Evolutionary conservation across 371 early-diverging fungal genomes (phyloP).

Genomic region (Actinomucor elegans): DNA sequence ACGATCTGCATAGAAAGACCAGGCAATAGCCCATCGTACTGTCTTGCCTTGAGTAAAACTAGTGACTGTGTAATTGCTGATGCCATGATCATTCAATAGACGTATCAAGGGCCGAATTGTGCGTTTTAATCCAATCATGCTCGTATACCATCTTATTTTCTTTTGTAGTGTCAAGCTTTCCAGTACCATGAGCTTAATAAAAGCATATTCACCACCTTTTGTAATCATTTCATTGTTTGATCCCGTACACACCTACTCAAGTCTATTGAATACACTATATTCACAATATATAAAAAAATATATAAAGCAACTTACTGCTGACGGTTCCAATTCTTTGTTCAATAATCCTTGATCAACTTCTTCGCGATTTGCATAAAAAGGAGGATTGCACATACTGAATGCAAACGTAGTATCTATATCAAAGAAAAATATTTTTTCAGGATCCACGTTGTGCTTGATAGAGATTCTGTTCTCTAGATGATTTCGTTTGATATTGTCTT

Average conservation of each 20-base stretch:
- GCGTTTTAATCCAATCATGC: slow-evolving; percentile 59
- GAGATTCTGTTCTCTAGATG: slow-evolving; percentile 41
- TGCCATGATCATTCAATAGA: slow-evolving; percentile 34
- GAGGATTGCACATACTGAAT: slow-evolving; percentile 78
- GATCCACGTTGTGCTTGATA: slow-evolving; percentile 35
- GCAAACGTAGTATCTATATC: slow-evolving; percentile 26
- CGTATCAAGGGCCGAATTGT: slow-evolving; percentile 42
- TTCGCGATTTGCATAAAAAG: slow-evolving; percentile 57
- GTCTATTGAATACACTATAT: background rate
- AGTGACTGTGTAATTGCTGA: slow-evolving; percentile 46
- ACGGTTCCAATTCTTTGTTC: slow-evolving; percentile 48
- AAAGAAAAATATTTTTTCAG: slow-evolving; percentile 27
- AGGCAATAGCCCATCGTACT: slow-evolving; percentile 65
- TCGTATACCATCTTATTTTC: slow-evolving; percentile 64
- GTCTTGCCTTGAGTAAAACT: slow-evolving; percentile 61
- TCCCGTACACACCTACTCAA: slow-evolving; percentile 59
- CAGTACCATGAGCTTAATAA: slow-evolving; percentile 53
- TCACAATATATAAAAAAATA: background rate
- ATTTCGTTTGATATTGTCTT: slow-evolving; percentile 56
- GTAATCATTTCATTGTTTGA: slow-evolving; percentile 62
- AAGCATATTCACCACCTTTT: slow-evolving; percentile 64
- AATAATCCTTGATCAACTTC: slow-evolving; percentile 41
- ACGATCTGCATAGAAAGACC: slow-evolving; percentile 54
- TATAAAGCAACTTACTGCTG: slow-evolving; percentile 33
- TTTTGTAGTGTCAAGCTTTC: slow-evolving; percentile 51